These are phyloP conservation scores for Pogostemon cablin DNA, from an alignment of 257 asterid genomes.

Conservation along the genomic window DNA sequence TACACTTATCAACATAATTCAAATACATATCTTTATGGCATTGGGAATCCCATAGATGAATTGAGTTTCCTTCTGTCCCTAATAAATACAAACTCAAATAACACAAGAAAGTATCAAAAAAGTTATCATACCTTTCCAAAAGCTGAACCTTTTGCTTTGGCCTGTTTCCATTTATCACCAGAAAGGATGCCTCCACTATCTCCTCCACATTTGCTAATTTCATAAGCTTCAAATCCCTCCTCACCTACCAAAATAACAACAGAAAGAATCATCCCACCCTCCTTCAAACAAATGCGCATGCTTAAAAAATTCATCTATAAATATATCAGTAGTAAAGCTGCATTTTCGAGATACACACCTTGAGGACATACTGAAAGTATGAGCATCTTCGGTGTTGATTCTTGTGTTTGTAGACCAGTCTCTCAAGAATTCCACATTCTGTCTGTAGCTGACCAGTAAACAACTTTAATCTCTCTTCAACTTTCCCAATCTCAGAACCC, in stretches of 20 bases:
- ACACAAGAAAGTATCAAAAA: conserved; percentile 10
- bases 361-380: conserved; percentile 78
- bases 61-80: background rate
- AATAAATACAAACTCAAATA: conserved; percentile 6
- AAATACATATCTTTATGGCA: conserved; percentile 9
- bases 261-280: conserved; percentile 11
- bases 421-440: conserved; percentile 73
- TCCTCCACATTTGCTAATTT: conserved; percentile 70
- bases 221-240: conserved; percentile 84
- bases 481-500: conserved; percentile 56
- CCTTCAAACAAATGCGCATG: conserved; percentile 13
- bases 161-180: conserved; percentile 69
- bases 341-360: conserved; percentile 44
- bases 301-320: background rate
- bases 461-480: conserved; percentile 69
- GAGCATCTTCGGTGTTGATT: conserved; percentile 83
- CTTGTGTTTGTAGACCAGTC: conserved; percentile 87
- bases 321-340: background rate
- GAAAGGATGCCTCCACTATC: conserved; percentile 61
- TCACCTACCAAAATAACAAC: conserved; percentile 51
- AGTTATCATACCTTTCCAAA: conserved; percentile 62
- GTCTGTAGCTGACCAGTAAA: conserved; percentile 66
- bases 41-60: background rate
- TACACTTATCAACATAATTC: conserved; percentile 2
- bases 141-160: conserved; percentile 90